Evolutionary conservation across 2,329 filamentous ascomycete genomes (phyloP), one percentile per base, ranked within the genome.

Genomic region (Xylariaceae sp.): DNA sequence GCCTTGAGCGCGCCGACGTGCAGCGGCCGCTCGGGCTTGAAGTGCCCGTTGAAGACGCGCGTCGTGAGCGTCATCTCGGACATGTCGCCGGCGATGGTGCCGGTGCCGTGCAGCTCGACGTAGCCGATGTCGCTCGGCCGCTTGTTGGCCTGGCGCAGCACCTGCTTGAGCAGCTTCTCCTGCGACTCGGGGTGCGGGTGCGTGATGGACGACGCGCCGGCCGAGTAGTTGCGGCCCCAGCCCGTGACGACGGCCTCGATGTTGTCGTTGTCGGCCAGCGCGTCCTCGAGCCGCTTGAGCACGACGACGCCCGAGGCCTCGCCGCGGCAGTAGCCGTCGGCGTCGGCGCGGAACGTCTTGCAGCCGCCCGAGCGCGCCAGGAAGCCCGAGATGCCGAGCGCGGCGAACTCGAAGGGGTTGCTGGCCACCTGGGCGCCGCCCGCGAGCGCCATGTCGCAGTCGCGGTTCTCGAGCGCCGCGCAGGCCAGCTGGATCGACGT

Each of bases 21-120:
- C 4, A 75, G 53, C 0, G 61, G 57, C 17, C 63, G 49, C 10
- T 61, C 51, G 6, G 46, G 32, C 13, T 61, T 11, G 68, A 68
- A 28, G 72, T 75, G 44, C 11, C 11, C 9, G 19, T 21, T 18
- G 12, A 82, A 82, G 5, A 72, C 63, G 23, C 72, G 67, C 15
- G 67, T 64, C 29, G 83, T 73, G 0, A 72, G 77, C 3, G 68
- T 65, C 66, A 79, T 77, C 53, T 83, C 80, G 72, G 72, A 14
- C 3, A 68, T 68, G 50, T 86, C 82, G 36, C 80, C 81, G 21
- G 77, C 80, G 50, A 83, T 77, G 1, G 79, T 84, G 26, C 79
- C 80, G 4, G 80, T 83, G 5, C 79, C 80, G 50, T 84, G 79
- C 65, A 82, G 73, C 50, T 83, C 79, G 6, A 82, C 70, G 45